Conservation (phyloP, 257 asterid genomes). For the Prunella vulgaris region DNA sequence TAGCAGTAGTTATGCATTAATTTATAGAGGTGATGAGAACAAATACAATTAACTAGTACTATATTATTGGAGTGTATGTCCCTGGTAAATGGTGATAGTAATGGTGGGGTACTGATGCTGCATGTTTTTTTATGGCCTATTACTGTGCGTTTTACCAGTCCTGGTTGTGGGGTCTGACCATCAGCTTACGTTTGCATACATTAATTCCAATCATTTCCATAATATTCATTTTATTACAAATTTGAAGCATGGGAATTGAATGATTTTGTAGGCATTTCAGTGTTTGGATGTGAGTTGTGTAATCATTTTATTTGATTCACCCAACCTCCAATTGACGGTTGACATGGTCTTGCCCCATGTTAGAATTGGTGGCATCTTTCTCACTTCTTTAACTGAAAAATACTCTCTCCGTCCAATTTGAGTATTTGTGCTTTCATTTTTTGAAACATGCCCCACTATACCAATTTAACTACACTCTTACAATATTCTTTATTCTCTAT, state of each 20-base stretch:
- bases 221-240: not conserved
- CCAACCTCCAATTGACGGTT: constrained; percentile 10
- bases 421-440: too few relatives aligned
- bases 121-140: not conserved
- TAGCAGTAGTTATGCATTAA: not conserved
- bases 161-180: constrained; percentile 21
- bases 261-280: not conserved
- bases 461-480: too few relatives aligned
- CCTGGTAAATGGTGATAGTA: constrained; percentile 23
- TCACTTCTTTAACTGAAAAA: constrained; percentile 12
- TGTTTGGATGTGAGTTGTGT: not conserved
- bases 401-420: too few relatives aligned
- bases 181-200: constrained; percentile 12
- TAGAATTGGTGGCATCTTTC: not conserved
- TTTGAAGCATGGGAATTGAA: not conserved
- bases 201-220: constrained; percentile 17
- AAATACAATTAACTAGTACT: not conserved
- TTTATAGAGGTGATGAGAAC: constrained; percentile 13
- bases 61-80: constrained; percentile 22
- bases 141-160: constrained; percentile 3
- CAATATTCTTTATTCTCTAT: too few relatives aligned
- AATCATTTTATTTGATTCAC: constrained; percentile 7
- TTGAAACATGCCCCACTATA: too few relatives aligned
- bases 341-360: not conserved
- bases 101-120: constrained; percentile 33